Percentiles rank a stretch among this genome's conserved stretches.
Evolutionary conservation across 2,329 filamentous ascomycete genomes (phyloP).

Genomic region (Elsinoe batatas): DNA sequence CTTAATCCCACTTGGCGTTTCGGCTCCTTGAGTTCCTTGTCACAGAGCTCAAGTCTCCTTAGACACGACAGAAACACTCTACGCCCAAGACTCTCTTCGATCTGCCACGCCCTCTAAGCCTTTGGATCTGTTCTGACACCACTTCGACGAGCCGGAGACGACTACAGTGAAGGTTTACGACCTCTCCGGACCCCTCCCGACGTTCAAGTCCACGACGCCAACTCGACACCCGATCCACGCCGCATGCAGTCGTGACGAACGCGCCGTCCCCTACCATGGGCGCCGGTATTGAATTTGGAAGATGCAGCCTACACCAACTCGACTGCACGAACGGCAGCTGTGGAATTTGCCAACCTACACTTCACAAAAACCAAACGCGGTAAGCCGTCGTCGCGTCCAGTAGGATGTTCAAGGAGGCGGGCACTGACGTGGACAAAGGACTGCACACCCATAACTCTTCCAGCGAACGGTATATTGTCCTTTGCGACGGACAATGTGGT

Average conservation of each 20-base stretch:
- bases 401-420: not conserved
- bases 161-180: not conserved
- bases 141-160: not conserved
- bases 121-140: not conserved
- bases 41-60: slow-evolving; percentile 5
- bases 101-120: slow-evolving; percentile 1
- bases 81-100: not conserved
- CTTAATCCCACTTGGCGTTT: slow-evolving; percentile 9
- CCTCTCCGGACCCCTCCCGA: not conserved
- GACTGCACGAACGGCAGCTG: slow-evolving; percentile 22
- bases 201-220: not conserved
- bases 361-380: not conserved
- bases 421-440: slow-evolving; percentile 29
- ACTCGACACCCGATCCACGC: not conserved
- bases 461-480: slow-evolving; percentile 47
- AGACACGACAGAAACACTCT: slow-evolving; percentile 1
- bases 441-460: slow-evolving; percentile 54
- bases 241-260: slow-evolving; percentile 9
- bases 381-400: not conserved
- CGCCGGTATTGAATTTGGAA: slow-evolving; percentile 5
- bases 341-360: slow-evolving; percentile 23
- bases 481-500: slow-evolving; percentile 46
- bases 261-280: slow-evolving; percentile 11
- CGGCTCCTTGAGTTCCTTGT: slow-evolving; percentile 3
- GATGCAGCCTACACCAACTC: slow-evolving; percentile 10